Percentiles rank a stretch among this genome's conserved stretches.
These are phyloP conservation scores for Phaeomoniella chlamydospora DNA, from an alignment of 2,329 filamentous ascomycete genomes.

Conservation along the genomic window DNA sequence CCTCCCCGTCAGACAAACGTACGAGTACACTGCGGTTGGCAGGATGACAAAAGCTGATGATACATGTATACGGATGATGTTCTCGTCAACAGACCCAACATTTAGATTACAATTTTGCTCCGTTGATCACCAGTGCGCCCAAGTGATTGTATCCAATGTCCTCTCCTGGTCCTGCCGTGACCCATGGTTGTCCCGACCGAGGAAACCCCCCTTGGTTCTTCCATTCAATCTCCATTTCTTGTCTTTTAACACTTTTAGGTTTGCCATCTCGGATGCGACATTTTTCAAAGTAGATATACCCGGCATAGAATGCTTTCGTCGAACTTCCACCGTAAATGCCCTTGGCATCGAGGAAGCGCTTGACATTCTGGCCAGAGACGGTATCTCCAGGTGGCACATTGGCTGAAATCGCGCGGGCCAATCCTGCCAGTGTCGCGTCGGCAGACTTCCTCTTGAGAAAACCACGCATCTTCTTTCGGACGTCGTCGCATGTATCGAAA, in stretches of 20 bases:
- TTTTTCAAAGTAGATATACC: constrained; percentile 48
- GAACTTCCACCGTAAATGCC: constrained; percentile 34
- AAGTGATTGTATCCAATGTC: too few species aligned
- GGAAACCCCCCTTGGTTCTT: constrained; percentile 4
- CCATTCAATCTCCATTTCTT: constrained; percentile 35
- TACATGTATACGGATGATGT: too few species aligned
- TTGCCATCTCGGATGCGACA: constrained; percentile 35
- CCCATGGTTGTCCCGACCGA: too few species aligned
- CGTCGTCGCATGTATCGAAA: constrained; percentile 43
- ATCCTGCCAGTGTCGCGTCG: constrained; percentile 22
- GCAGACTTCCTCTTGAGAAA: constrained; percentile 34
- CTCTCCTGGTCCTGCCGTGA: too few species aligned
- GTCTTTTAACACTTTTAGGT: constrained; percentile 34
- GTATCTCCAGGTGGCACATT: too few species aligned
- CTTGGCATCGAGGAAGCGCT: constrained; percentile 35
- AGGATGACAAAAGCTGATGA: too few species aligned
- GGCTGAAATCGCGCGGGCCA: constrained; percentile 17
- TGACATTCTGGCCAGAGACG: constrained; percentile 19
- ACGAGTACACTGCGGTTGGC: too few species aligned
- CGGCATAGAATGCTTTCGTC: constrained; percentile 35
- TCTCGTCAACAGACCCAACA: too few species aligned
- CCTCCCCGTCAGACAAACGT: too few species aligned
- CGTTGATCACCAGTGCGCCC: too few species aligned
- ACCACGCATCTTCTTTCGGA: constrained; percentile 41
- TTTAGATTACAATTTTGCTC: too few species aligned